Conservation (phyloP, 2,329 filamentous ascomycete species). For the Tolypocladium paradoxum region DNA sequence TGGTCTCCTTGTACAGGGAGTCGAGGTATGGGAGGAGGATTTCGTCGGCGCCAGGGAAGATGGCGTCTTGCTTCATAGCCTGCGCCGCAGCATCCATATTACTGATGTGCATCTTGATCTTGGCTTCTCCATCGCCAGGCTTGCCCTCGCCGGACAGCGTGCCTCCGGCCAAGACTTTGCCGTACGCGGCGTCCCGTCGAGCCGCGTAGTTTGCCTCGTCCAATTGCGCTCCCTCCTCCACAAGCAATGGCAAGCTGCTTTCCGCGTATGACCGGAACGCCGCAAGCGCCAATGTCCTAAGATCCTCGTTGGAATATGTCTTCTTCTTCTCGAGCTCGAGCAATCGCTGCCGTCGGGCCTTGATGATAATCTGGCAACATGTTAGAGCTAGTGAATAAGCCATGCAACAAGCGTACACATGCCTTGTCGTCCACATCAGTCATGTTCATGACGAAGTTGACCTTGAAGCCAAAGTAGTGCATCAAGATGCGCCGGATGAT, state of each 20-base stretch:
- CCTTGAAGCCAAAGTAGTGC: constrained; percentile 73
- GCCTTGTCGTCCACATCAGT: constrained; percentile 75
- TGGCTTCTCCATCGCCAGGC: constrained; percentile 69
- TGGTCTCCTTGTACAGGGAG: constrained; percentile 48
- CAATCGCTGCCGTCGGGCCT: constrained; percentile 66
- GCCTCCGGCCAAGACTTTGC: constrained; percentile 42
- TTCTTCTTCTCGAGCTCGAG: constrained; percentile 73
- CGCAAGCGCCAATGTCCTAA: constrained; percentile 34
- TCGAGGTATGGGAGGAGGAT: constrained; percentile 80
- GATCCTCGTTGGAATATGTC: constrained; percentile 34
- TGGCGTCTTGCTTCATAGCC: constrained; percentile 35
- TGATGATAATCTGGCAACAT: constrained; percentile 40
- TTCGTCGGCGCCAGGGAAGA: constrained; percentile 48
- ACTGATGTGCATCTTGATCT: constrained; percentile 81
- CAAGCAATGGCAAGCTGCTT: constrained; percentile 42
- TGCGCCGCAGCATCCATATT: constrained; percentile 42
- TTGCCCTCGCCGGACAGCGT: constrained; percentile 45
- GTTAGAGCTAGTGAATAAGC: not conserved
- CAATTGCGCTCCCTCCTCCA: constrained; percentile 30
- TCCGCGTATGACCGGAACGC: constrained; percentile 47
- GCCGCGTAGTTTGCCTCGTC: constrained; percentile 38
- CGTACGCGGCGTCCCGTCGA: constrained; percentile 41
- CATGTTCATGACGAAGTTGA: constrained; percentile 88
- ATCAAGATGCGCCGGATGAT: constrained; percentile 74
- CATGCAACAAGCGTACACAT: constrained; percentile 4